Conservation (phyloP, 768 basidiomycete species). For the Suillus ampliporus region DNA sequence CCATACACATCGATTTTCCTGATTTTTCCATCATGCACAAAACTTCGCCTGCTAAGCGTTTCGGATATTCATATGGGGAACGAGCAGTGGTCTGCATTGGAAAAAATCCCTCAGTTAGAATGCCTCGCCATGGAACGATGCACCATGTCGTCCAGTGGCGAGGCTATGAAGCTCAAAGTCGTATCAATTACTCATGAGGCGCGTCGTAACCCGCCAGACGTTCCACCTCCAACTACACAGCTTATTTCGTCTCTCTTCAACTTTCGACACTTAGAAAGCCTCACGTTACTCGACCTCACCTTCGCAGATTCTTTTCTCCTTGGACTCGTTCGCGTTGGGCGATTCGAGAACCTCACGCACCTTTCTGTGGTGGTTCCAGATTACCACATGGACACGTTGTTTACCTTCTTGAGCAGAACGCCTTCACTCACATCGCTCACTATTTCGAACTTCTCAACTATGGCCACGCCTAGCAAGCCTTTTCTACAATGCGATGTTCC, state of each 20-base stretch:
- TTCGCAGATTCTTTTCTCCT: not conserved
- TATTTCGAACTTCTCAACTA: conserved; percentile 2
- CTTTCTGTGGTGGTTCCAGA: not conserved
- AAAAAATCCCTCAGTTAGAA: not conserved
- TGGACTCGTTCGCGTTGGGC: not conserved
- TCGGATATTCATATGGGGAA: not conserved
- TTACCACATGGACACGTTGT: not conserved
- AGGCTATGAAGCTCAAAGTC: conserved; percentile 1
- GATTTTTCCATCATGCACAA: not conserved
- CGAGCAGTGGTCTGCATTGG: not conserved
- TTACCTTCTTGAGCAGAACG: not conserved
- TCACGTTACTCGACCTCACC: conserved; percentile 3
- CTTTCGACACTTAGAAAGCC: not conserved
- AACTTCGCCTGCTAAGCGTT: not conserved
- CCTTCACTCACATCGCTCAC: conserved; percentile 7
- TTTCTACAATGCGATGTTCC: not conserved
- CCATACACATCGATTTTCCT: not conserved
- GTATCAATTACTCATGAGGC: not conserved
- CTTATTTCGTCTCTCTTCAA: conserved; percentile 2
- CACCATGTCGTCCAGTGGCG: not conserved
- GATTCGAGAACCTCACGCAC: not conserved
- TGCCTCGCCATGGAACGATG: not conserved
- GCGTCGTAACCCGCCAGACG: not conserved
- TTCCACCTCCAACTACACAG: not conserved
- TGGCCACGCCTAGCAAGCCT: not conserved